phyloP scores from a whole-genome alignment of 139 green algal genomes.

The Chlamydomonas sphaeroides region DNA sequence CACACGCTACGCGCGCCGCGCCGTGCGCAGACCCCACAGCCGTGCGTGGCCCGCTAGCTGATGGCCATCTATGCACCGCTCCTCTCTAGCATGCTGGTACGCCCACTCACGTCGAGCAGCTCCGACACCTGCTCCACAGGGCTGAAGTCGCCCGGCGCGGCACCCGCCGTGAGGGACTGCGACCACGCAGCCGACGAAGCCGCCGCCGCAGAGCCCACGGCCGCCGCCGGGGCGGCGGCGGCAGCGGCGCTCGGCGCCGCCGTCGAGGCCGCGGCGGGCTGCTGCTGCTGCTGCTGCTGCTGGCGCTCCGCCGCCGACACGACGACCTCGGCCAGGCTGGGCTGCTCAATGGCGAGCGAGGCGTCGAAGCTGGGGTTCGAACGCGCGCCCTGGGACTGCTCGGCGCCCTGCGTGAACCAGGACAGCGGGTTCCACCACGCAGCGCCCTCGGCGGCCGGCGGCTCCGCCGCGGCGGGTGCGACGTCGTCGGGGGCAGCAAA shows the following conservation, averaged over 20 bases:
- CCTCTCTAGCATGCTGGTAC: too few relatives aligned
- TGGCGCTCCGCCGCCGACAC: not conserved
- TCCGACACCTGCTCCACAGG: conserved; percentile 28
- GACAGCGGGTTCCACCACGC: conserved; percentile 31
- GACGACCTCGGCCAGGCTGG: not conserved
- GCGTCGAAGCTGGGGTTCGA: conserved; percentile 22
- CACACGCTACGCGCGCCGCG: too few relatives aligned
- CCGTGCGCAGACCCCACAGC: too few relatives aligned
- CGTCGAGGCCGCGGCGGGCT: not conserved
- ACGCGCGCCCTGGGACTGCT: not conserved
- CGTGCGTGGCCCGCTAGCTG: too few relatives aligned
- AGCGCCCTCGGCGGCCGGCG: not conserved
- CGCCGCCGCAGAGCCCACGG: not conserved
- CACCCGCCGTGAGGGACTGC: not conserved
- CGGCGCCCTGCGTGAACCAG: conserved; percentile 1
- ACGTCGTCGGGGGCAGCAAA: not conserved
- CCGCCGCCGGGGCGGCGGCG: not conserved
- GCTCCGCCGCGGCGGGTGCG: not conserved
- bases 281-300: too few relatives aligned
- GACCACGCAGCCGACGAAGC: not conserved
- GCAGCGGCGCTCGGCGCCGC: too few relatives aligned
- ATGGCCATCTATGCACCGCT: too few relatives aligned
- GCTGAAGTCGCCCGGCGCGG: not conserved
- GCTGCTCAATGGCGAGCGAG: not conserved
- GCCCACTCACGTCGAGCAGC: too few relatives aligned